Conservation (phyloP, 192 early-diverging fungal genomes). For the Gaertneriomyces semiglobifer region DNA sequence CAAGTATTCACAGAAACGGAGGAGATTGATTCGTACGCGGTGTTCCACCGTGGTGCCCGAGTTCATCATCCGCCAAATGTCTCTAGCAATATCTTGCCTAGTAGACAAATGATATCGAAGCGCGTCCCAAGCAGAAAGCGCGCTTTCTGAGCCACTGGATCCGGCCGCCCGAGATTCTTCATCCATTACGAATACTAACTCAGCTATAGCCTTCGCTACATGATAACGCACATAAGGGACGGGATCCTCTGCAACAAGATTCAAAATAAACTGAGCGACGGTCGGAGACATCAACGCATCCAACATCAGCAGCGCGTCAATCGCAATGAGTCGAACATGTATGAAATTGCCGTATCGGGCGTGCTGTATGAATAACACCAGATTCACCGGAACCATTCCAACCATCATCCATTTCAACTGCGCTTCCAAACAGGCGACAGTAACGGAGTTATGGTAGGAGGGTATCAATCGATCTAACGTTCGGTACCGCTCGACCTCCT, state of each 20-base stretch:
- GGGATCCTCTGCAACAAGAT: conserved; percentile 60
- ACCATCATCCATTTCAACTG: conserved; percentile 64
- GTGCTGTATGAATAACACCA: conserved; percentile 70
- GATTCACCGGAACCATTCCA: conserved; percentile 63
- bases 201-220: conserved; percentile 37
- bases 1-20: conserved; percentile 62
- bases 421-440: conserved; percentile 74
- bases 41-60: conserved; percentile 44
- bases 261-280: conserved; percentile 54
- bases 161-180: conserved; percentile 8
- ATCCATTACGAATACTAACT: conserved; percentile 11
- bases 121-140: neutral
- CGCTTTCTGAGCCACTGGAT: conserved; percentile 1
- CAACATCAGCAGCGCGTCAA: conserved; percentile 74
- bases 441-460: conserved; percentile 82
- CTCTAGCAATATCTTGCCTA: conserved; percentile 7
- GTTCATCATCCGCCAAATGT: conserved; percentile 20
- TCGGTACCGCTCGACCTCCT: conserved; percentile 77
- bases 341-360: conserved; percentile 71
- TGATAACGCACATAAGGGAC: conserved; percentile 61
- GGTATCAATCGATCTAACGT: conserved; percentile 78
- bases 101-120: neutral
- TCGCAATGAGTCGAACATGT: conserved; percentile 65
- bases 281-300: conserved; percentile 52
- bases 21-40: conserved; percentile 51